Percentiles rank a stretch among this genome's conserved stretches.
Evolutionary conservation across 805 yeast genomes (phyloP).

Genomic region (Candida ortonii): DNA sequence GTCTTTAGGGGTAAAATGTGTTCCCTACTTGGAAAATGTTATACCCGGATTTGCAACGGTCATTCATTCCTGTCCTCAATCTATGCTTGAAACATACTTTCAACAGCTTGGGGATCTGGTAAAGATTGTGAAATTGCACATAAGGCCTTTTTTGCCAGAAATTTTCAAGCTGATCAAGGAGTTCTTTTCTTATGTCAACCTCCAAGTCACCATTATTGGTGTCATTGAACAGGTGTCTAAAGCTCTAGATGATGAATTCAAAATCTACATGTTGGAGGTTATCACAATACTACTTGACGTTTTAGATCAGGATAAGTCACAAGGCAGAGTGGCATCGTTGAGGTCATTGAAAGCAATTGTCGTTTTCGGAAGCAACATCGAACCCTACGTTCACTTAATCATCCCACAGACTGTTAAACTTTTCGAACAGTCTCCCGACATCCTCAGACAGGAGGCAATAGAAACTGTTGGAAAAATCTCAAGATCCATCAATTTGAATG

Average conservation of each 20-base stretch:
- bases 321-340: constrained; percentile 57
- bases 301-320: constrained; percentile 67
- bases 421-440: constrained; percentile 67
- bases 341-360: constrained; percentile 81
- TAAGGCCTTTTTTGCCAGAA: constrained; percentile 74
- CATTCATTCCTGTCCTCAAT: constrained; percentile 75
- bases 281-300: constrained; percentile 74
- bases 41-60: constrained; percentile 85
- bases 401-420: constrained; percentile 82
- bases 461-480: constrained; percentile 81
- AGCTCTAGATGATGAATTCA: constrained; percentile 91
- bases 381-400: constrained; percentile 81
- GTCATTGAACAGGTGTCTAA: constrained; percentile 80
- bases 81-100: constrained; percentile 82
- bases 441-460: constrained; percentile 69
- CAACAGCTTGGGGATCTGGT: constrained; percentile 82
- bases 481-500: constrained; percentile 67
- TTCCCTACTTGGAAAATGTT: constrained; percentile 81
- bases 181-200: constrained; percentile 57
- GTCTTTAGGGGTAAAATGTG: constrained; percentile 83
- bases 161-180: constrained; percentile 75
- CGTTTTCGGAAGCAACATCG: constrained; percentile 81
- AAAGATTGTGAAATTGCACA: constrained; percentile 82
- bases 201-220: constrained; percentile 76
- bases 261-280: constrained; percentile 72